Percentiles rank a stretch among this genome's conserved stretches.
phyloP scores from a whole-genome alignment of 768 basidiomycete genomes.

The Lentinula lateritia region DNA sequence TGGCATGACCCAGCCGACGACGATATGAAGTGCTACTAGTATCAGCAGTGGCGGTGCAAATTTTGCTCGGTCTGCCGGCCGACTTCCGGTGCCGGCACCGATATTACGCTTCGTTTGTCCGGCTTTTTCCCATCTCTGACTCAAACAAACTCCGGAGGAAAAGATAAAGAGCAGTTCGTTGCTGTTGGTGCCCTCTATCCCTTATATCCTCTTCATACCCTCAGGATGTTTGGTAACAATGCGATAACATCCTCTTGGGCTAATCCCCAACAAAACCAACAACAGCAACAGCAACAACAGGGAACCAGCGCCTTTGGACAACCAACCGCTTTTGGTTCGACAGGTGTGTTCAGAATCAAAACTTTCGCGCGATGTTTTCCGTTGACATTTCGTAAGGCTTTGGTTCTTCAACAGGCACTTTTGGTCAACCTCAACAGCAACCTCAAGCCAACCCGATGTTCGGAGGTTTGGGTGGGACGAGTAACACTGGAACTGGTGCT shows the following conservation, averaged over 20 bases:
- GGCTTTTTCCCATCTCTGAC: conserved; percentile 1
- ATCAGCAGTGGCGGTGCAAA: not conserved
- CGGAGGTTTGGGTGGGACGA: conserved; percentile 44
- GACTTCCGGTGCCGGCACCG: not conserved
- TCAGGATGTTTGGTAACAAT: conserved; percentile 55
- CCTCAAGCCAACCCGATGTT: conserved; percentile 77
- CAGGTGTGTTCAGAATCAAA: conserved; percentile 35
- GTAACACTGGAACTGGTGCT: conserved; percentile 26
- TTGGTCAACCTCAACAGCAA: conserved; percentile 55
- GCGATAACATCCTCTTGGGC: conserved; percentile 60
- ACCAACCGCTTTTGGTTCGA: conserved; percentile 56
- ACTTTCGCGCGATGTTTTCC: conserved; percentile 13
- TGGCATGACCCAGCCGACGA: conserved; percentile 36
- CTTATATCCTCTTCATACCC: not conserved
- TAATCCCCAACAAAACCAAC: conserved; percentile 51
- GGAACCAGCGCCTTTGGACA: conserved; percentile 63
- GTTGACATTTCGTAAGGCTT: conserved; percentile 11
- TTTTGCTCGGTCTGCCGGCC: not conserved
- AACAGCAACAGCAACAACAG: conserved; percentile 26
- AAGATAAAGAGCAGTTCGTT: not conserved
- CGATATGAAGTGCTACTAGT: not conserved
- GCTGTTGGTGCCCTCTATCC: not conserved
- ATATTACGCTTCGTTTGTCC: not conserved
- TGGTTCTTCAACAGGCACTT: conserved; percentile 30
- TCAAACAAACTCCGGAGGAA: not conserved